A percentile compares a stretch with the other conserved stretches of the same genome.
Evolutionary conservation across 202 grass and related monocot species (phyloP).

Genomic region (Schoenoplectus tabernaemontani): DNA sequence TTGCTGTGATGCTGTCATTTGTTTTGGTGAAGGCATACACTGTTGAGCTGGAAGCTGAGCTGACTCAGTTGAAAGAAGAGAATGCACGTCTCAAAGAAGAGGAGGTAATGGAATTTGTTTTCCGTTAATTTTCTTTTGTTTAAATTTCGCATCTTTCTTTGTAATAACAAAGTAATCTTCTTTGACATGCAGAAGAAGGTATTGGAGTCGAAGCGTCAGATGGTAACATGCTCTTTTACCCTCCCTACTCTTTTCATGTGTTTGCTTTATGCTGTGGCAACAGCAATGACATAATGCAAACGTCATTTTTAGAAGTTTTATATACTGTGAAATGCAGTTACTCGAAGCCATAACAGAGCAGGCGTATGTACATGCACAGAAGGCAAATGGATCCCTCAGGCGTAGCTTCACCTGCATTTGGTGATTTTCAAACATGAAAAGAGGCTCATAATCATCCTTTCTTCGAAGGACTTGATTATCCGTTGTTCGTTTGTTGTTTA

Average conservation of each 20-base stretch:
- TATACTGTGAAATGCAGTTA: constrained; percentile 1
- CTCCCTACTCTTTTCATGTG: not conserved
- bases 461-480: constrained; percentile 3
- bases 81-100: constrained; percentile 66
- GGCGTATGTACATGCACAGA: constrained; percentile 2
- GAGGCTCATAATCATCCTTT: not conserved
- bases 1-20: not conserved
- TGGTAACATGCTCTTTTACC: constrained; percentile 33
- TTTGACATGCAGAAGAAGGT: constrained; percentile 39
- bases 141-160: not conserved
- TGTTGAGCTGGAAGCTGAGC: constrained; percentile 83
- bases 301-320: not conserved
- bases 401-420: constrained; percentile 8
- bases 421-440: constrained; percentile 9
- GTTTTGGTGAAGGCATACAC: constrained; percentile 61
- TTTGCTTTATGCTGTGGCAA: not conserved
- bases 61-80: constrained; percentile 83
- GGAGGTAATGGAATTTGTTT: constrained; percentile 43
- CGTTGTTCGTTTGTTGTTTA: constrained; percentile 7
- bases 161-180: constrained; percentile 12
- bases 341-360: constrained; percentile 7
- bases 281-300: not conserved
- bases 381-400: constrained; percentile 14
- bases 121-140: not conserved
- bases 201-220: constrained; percentile 42